A percentile compares a stretch with the other conserved stretches of the same genome.
Conservation (phyloP, 306 rosid species). For the Crotalaria pallida region DNA sequence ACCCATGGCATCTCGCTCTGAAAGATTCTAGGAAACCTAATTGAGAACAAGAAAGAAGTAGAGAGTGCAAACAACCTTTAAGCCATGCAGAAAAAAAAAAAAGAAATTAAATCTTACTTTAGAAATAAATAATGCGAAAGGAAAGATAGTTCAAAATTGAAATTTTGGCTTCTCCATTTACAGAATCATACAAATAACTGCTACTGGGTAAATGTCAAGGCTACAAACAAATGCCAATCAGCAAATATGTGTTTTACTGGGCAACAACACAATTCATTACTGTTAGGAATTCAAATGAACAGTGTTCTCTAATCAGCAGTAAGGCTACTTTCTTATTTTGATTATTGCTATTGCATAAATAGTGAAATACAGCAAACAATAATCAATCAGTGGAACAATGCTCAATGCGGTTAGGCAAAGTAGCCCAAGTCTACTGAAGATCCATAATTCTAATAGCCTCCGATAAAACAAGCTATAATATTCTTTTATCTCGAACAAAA, state of each 20-base stretch:
- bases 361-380: neutral
- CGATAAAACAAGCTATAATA: neutral
- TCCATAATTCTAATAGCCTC: too few species aligned
- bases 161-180: neutral
- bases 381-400: neutral
- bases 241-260: neutral
- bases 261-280: neutral
- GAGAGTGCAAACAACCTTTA: neutral
- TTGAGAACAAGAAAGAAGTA: neutral
- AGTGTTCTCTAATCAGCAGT: neutral
- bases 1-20: neutral
- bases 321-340: neutral
- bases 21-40: neutral
- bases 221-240: neutral
- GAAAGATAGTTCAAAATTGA: neutral
- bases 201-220: neutral
- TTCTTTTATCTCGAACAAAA: neutral
- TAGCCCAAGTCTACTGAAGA: neutral
- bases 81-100: neutral
- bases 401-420: neutral
- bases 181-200: neutral
- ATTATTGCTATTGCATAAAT: neutral
- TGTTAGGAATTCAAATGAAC: neutral
- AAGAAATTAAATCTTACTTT: neutral
- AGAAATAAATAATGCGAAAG: neutral